Evolutionary conservation across 2,329 filamentous ascomycete genomes (phyloP).

Genomic region (Fonsecaea monophora): DNA sequence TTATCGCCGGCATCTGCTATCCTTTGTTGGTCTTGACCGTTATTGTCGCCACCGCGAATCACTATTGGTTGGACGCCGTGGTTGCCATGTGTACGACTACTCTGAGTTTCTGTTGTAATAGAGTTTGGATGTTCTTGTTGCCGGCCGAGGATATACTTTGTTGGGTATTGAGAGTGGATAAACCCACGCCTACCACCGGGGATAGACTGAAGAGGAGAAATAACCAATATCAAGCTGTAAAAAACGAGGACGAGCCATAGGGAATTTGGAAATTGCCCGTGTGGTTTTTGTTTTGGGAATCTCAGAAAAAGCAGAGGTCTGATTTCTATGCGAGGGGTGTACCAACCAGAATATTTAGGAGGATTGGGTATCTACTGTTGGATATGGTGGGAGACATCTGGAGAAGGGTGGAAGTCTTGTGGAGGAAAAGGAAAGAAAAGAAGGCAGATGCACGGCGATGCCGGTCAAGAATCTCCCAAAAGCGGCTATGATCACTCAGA

Average conservation of each 20-base stretch:
- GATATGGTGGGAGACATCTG: neutral
- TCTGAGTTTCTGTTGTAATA: slow-evolving; percentile 58
- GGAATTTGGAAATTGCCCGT: neutral
- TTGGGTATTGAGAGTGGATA: slow-evolving; percentile 58
- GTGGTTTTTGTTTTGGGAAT: slow-evolving; percentile 5
- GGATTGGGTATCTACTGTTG: neutral
- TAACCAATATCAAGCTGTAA: slow-evolving; percentile 27
- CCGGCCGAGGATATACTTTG: slow-evolving; percentile 60
- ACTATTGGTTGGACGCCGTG: slow-evolving; percentile 63
- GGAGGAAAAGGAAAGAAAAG: neutral
- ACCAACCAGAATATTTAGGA: slow-evolving; percentile 1
- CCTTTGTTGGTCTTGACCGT: slow-evolving; percentile 58
- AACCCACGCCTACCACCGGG: slow-evolving; percentile 61
- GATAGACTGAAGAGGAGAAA: slow-evolving; percentile 49
- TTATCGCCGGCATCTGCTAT: slow-evolving; percentile 57
- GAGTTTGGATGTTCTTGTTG: slow-evolving; percentile 58
- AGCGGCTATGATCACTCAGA: neutral
- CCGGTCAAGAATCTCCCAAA: neutral
- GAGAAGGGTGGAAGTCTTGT: neutral
- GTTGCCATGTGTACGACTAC: slow-evolving; percentile 58
- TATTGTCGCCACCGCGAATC: slow-evolving; percentile 66
- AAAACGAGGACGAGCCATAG: slow-evolving; percentile 32
- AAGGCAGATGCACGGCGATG: neutral
- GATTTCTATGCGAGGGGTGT: neutral
- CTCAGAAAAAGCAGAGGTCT: slow-evolving; percentile 4